Conservation (phyloP, 208 protist species). For the Trypanosoma melophagium region DNA sequence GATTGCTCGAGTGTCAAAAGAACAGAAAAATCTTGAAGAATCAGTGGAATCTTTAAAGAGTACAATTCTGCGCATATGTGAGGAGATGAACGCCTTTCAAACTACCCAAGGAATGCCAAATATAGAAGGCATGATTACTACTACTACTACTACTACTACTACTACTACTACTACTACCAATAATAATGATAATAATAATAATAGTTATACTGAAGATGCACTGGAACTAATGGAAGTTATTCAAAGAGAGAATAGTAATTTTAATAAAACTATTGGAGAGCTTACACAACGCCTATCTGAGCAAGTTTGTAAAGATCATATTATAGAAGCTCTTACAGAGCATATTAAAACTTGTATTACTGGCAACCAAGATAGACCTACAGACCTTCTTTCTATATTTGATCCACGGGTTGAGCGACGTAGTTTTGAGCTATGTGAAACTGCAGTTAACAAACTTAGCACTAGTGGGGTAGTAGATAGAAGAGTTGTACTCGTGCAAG, state of each 20-base stretch:
- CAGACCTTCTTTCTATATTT: constrained; percentile 5
- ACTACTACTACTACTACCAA: background rate
- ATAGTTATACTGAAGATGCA: background rate
- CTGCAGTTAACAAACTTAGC: constrained; percentile 1
- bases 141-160: too few relatives aligned
- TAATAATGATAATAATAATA: background rate
- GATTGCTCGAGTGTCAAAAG: constrained; percentile 2
- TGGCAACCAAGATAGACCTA: background rate
- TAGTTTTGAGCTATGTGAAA: constrained; percentile 5
- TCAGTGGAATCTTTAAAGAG: constrained; percentile 15
- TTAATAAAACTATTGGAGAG: constrained; percentile 1
- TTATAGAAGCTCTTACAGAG: background rate
- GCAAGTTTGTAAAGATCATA: background rate
- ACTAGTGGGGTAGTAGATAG: background rate
- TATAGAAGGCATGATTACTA: too few relatives aligned
- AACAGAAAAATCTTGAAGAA: constrained; percentile 20
- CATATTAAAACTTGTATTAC: constrained; percentile 12
- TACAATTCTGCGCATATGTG: constrained; percentile 13
- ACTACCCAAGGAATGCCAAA: background rate
- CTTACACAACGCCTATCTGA: background rate
- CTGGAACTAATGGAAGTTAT: constrained; percentile 9
- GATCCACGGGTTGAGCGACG: constrained; percentile 8
- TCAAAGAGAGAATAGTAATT: constrained; percentile 1
- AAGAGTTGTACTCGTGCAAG: constrained; percentile 8
- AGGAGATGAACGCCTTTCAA: constrained; percentile 19